These are phyloP conservation scores for Tulasnella sp. DNA, from an alignment of 768 basidiomycete genomes.

Conservation along the genomic window DNA sequence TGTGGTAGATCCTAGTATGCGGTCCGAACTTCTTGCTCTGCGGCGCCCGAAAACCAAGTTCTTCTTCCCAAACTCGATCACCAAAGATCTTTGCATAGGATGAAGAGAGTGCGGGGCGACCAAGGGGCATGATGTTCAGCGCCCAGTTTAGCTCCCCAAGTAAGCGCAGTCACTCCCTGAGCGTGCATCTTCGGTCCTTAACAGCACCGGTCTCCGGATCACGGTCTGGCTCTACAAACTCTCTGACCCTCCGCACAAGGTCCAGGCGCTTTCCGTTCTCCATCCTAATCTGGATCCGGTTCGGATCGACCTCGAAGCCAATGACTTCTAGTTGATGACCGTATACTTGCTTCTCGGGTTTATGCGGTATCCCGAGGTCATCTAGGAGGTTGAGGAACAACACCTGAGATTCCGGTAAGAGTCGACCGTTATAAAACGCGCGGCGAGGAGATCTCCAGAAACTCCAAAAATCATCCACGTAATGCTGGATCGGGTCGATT, in stretches of 20 bases:
- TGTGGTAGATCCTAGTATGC: not conserved
- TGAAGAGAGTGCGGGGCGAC: not conserved
- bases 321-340: slow-evolving; percentile 39
- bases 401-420: slow-evolving; percentile 36
- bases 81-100: not conserved
- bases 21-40: not conserved
- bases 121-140: not conserved
- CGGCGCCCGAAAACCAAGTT: not conserved
- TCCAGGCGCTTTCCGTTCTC: no score
- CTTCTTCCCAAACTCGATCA: not conserved
- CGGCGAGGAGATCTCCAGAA: not conserved
- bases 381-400: slow-evolving; percentile 43
- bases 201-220: not conserved
- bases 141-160: not conserved
- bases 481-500: slow-evolving; percentile 33
- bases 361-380: slow-evolving; percentile 41
- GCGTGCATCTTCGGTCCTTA: not conserved
- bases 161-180: not conserved
- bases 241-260: no score
- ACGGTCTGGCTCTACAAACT: no score
- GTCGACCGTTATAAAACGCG: not conserved
- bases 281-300: no score
- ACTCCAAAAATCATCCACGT: slow-evolving; percentile 37
- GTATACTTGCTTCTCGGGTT: slow-evolving; percentile 40
- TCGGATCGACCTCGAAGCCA: slow-evolving; percentile 41